These are phyloP conservation scores for Blastobotrys robertii DNA, from an alignment of 805 yeast genomes.

Conservation along the genomic window DNA sequence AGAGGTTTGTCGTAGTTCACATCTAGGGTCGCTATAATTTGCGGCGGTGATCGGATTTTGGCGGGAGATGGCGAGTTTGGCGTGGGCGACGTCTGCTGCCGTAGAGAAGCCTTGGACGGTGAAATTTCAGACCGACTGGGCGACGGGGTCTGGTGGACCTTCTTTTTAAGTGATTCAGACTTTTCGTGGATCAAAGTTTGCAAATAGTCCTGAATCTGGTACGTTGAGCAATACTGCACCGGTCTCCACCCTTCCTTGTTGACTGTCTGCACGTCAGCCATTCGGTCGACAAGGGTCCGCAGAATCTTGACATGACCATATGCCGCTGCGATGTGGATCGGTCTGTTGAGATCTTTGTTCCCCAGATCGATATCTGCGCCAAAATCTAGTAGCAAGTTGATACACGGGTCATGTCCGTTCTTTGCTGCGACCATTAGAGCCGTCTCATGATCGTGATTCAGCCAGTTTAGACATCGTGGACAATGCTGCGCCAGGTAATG, in stretches of 20 bases:
- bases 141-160: not conserved
- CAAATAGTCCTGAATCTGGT: constrained; percentile 39
- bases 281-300: constrained; percentile 40
- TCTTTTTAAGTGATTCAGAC: constrained; percentile 9
- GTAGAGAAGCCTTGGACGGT: not conserved
- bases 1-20: constrained; percentile 1
- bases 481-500: constrained; percentile 62
- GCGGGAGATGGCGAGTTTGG: not conserved
- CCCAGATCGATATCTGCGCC: constrained; percentile 69
- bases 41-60: too few species aligned
- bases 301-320: constrained; percentile 53
- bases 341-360: constrained; percentile 70
- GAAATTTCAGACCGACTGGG: not conserved
- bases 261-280: constrained; percentile 37
- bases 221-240: constrained; percentile 46
- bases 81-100: constrained; percentile 1
- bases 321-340: constrained; percentile 74
- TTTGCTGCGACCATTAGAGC: constrained; percentile 57
- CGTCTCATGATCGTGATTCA: constrained; percentile 37
- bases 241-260: constrained; percentile 62
- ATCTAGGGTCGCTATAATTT: not conserved
- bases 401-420: constrained; percentile 51
- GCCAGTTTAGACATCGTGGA: constrained; percentile 46
- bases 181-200: constrained; percentile 21
- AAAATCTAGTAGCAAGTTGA: constrained; percentile 53